phyloP scores from a whole-genome alignment of 2,329 filamentous ascomycete genomes.

The Alternaria gansuensis region DNA sequence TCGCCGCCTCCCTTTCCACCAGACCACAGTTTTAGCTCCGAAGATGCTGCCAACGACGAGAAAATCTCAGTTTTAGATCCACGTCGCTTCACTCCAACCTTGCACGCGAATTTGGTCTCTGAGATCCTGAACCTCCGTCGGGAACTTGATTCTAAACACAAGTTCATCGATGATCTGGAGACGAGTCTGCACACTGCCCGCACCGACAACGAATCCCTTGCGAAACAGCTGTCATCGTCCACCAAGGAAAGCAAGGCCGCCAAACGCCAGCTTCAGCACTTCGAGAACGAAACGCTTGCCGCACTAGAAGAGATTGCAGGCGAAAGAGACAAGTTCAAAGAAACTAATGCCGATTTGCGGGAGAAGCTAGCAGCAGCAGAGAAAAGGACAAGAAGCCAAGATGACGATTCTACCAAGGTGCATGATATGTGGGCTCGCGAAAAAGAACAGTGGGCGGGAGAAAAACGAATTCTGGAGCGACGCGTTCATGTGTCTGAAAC shows the following conservation, averaged over 20 bases:
- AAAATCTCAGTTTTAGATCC: constrained; percentile 82
- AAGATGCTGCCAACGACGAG: constrained; percentile 69
- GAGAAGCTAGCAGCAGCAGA: constrained; percentile 79
- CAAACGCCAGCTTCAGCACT: constrained; percentile 83
- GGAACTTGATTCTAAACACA: constrained; percentile 89
- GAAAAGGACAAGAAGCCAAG: constrained; percentile 78
- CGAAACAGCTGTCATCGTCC: constrained; percentile 67
- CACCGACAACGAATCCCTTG: constrained; percentile 77
- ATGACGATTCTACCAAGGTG: constrained; percentile 81
- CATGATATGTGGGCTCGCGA: constrained; percentile 86
- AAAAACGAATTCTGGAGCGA: constrained; percentile 81
- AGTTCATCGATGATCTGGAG: constrained; percentile 86
- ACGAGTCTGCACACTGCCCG: constrained; percentile 73
- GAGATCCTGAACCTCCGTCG: constrained; percentile 88
- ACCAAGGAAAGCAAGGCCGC: constrained; percentile 80
- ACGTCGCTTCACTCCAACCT: constrained; percentile 89
- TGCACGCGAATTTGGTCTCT: constrained; percentile 93
- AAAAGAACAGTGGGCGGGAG: constrained; percentile 83
- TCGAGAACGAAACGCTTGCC: constrained; percentile 88
- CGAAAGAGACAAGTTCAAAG: constrained; percentile 85
- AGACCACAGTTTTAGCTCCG: constrained; percentile 56
- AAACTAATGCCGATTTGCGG: constrained; percentile 74
- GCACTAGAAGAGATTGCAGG: constrained; percentile 83
- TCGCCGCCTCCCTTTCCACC: constrained; percentile 67
- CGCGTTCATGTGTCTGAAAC: constrained; percentile 90